These are phyloP conservation scores for Thymus mandschuricus DNA, from an alignment of 257 asterid species.

Conservation along the genomic window DNA sequence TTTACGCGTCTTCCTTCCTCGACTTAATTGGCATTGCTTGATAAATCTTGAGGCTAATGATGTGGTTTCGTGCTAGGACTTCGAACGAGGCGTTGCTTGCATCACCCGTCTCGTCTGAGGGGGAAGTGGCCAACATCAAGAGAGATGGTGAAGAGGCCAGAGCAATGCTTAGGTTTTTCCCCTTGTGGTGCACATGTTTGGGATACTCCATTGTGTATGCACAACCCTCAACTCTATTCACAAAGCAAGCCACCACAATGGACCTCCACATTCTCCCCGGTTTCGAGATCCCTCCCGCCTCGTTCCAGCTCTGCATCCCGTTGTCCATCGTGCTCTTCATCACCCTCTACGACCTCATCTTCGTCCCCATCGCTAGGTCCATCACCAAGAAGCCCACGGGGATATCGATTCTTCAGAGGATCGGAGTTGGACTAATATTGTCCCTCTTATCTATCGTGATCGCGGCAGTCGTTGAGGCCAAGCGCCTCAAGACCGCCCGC, in stretches of 20 bases:
- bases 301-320: conserved; percentile 31
- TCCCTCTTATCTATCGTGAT: conserved; percentile 33
- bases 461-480: conserved; percentile 47
- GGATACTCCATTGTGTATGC: conserved; percentile 38
- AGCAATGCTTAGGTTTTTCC: conserved; percentile 39
- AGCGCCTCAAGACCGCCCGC: conserved; percentile 39
- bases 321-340: conserved; percentile 31
- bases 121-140: neutral
- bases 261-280: conserved; percentile 32
- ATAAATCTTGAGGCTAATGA: neutral
- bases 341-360: conserved; percentile 43
- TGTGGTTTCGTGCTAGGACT: conserved; percentile 10
- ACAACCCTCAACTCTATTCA: conserved; percentile 48
- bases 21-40: neutral
- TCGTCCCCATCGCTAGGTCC: conserved; percentile 44
- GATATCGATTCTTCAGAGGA: conserved; percentile 43
- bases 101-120: neutral
- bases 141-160: conserved; percentile 31
- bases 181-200: conserved; percentile 38
- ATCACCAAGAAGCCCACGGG: conserved; percentile 41
- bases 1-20: too few species aligned
- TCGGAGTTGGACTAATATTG: conserved; percentile 36
- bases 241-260: conserved; percentile 46
- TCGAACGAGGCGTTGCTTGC: conserved; percentile 28
- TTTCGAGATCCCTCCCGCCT: conserved; percentile 41